These are phyloP conservation scores for Penicillium flavigenum DNA, from an alignment of 495 filamentous ascomycete genomes.

Conservation along the genomic window DNA sequence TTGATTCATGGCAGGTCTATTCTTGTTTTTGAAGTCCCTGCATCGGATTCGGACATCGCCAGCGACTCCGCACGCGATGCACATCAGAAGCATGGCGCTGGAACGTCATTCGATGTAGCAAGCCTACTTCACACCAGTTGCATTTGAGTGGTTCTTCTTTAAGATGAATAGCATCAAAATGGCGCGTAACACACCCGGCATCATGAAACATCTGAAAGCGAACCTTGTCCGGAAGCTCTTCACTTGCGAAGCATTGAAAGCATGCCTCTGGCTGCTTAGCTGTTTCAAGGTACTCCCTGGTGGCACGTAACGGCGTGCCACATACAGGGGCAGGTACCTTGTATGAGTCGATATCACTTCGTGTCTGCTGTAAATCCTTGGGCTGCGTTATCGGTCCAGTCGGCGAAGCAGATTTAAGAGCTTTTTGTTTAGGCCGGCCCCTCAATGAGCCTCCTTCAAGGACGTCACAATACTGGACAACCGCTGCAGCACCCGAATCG, in stretches of 20 bases:
- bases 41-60: conserved; percentile 13
- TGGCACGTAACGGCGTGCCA: too few species aligned
- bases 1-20: conserved; percentile 7
- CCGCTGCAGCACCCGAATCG: conserved; percentile 7
- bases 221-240: too few species aligned
- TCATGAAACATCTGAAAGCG: too few species aligned
- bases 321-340: too few species aligned
- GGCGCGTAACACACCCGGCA: too few species aligned
- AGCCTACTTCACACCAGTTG: too few species aligned
- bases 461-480: conserved; percentile 17
- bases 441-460: conserved; percentile 19
- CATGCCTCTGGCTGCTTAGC: too few species aligned
- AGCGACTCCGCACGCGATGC: conserved; percentile 19
- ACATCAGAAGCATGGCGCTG: conserved; percentile 18
- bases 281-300: too few species aligned
- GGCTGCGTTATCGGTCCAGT: conserved; percentile 7
- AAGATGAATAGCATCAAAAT: too few species aligned
- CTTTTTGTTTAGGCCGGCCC: conserved; percentile 14
- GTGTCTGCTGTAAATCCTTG: not conserved
- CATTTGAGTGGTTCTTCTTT: too few species aligned
- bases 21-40: conserved; percentile 11
- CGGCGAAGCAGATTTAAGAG: conserved; percentile 3
- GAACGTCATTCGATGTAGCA: conserved; percentile 17
- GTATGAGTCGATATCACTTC: not conserved
- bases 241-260: too few species aligned